Evolutionary conservation across 805 yeast species (phyloP), one percentile per base, ranked within the genome.

Genomic region (Sugiyamaella lignohabitans): DNA sequence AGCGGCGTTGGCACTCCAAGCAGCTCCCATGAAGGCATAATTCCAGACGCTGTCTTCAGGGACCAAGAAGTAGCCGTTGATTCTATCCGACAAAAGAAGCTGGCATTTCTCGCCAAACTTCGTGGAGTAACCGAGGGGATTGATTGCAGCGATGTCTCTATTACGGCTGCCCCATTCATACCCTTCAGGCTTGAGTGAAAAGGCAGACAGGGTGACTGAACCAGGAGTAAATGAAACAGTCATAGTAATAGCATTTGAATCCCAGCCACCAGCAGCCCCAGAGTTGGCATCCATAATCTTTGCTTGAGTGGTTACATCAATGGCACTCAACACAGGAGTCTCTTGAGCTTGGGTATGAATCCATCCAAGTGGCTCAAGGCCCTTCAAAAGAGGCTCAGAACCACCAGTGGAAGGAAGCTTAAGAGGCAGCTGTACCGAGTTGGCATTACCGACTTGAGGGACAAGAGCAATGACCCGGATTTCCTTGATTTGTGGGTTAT

Each of bases 31-130:
- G 58, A 93, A 91, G 2, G 94, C 74, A 61, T 83, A 87, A 63
- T 93, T 93, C 99, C 99, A 93, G 24, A 87, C 61, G 48, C 79
- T 80, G 27, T 82, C 82, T 19, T 78, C 80, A 1, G 99, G 99
- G 1, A 87, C 94, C 64, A 87, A 62, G 64, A 87, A 89, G 53
- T 79, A 82, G 4, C 98, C 98, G 61, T 76, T 73, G 41, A 87
- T 73, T 48, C 81, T 71, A 51, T 81, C 91, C 0, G 96, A 80
- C 18, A 93, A 63, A 20, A 87, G 67, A 49, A 91, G 59, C 56
- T 88, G 96, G 3, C 82, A 74, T 55, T 72, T 73, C 34, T 65
- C 69, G 41, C 84, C 80, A 61, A 78, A 87, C 0, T 65, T 59
- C 0, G 81, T 70, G 2, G 76, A 71, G 64, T 77, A 88, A 0